Evolutionary conservation across 805 yeast species (phyloP).

Genomic region (Yamadazyma sp.): DNA sequence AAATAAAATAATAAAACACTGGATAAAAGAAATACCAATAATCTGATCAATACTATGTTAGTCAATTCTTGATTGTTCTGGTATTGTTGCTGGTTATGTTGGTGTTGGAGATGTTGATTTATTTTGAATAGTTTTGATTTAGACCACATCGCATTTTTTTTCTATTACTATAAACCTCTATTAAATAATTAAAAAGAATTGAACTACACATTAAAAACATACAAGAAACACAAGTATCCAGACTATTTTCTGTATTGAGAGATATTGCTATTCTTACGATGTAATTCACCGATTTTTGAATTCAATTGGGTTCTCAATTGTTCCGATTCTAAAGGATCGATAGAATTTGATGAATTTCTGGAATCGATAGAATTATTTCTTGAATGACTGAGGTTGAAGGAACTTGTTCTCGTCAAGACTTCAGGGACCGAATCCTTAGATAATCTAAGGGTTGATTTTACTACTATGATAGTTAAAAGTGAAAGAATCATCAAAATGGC

Average conservation of each 20-base stretch:
- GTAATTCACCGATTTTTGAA: slow-evolving; percentile 1
- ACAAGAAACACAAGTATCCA: no score
- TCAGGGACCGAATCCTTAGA: slow-evolving; percentile 9
- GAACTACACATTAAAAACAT: no score
- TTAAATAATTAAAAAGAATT: no score
- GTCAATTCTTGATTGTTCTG: no score
- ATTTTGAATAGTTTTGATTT: no score
- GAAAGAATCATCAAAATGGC: slow-evolving; percentile 11
- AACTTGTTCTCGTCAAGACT: slow-evolving; percentile 10
- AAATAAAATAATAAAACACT: no score
- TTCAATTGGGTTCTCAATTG: not conserved
- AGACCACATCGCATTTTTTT: no score
- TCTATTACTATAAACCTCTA: no score
- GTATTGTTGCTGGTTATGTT: no score
- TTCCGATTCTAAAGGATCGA: slow-evolving; percentile 2
- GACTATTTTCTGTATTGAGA: slow-evolving; percentile 1
- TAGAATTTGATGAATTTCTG: not conserved
- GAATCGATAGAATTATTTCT: slow-evolving; percentile 1
- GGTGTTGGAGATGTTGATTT: no score
- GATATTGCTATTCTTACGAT: slow-evolving; percentile 7
- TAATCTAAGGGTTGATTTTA: slow-evolving; percentile 19
- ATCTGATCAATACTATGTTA: no score
- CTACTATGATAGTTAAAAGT: slow-evolving; percentile 10
- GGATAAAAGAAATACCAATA: no score
- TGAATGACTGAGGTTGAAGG: slow-evolving; percentile 8